Evolutionary conservation across 331 rosid species (phyloP), one percentile per base, ranked within the genome.

Genomic region (Quercus lobata): DNA sequence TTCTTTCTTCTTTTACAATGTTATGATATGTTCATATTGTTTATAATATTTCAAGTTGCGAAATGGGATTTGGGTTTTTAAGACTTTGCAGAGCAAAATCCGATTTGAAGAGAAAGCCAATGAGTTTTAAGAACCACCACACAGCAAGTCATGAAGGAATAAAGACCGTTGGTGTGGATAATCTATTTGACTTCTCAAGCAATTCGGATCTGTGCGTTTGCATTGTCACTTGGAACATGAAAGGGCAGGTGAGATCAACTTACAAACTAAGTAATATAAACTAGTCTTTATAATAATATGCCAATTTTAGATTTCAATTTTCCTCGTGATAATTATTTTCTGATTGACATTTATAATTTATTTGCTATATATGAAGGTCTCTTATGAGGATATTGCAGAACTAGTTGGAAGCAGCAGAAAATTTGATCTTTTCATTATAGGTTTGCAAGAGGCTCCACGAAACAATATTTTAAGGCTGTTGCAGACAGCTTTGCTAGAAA

Each of bases 211-310:
- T 91, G 14, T 87, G 92, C 81, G 73, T 93, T 44, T 83, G 89
- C 76, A 76, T 87, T 3, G 84, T 88, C 0, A 91, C 97, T 68
- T 93, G 97, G 97, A 93, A 93, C 78, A 93, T 93, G 94, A 93
- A 91, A 25, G 90, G 94, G 34, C 87, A 84, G 93, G 95, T 82
- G 32, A 60, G 75, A 25, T 27, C 19, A 4, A 49, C 17, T 49
- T 49, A 11, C 46, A 41, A 41, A 12, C 17, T 14, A 49, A 49
- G 46, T 41, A 41, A 41, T 41, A 41, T 49, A 49, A 49, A 49
- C 54, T 49, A 49, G 4, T 49, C 17, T 3, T 49, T 49, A 49
- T 49, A 3, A 12, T 49, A 3, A 12, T 49, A 10, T 49, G 11
- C 54, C 16, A 49, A 49, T 12, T 49, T 49, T 49, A 49, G 18